Conservation (phyloP, 2,329 filamentous ascomycete species). For the Penicillium sp. region DNA sequence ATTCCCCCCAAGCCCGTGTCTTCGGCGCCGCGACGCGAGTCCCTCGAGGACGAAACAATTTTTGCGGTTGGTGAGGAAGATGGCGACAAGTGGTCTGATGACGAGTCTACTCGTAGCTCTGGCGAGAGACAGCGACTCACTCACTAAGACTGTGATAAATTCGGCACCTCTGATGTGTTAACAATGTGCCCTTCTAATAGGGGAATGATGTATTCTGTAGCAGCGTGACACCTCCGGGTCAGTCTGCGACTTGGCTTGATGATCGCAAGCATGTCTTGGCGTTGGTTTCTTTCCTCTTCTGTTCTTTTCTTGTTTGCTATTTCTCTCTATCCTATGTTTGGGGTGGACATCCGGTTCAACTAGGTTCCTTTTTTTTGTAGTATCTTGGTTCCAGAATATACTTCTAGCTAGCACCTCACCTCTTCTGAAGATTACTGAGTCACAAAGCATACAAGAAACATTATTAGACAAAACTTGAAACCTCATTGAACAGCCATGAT, state of each 20-base stretch:
- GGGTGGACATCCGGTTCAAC: conserved; percentile 12
- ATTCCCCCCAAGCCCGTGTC: conserved; percentile 56
- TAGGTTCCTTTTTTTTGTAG: not conserved
- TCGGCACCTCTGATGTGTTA: not conserved
- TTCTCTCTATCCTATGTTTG: conserved; percentile 11
- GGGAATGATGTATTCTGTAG: conserved; percentile 2
- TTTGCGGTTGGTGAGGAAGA: conserved; percentile 84
- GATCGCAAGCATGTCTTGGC: conserved; percentile 29
- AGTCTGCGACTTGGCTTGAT: conserved; percentile 8
- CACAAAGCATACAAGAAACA: not conserved
- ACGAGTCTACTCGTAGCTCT: conserved; percentile 58
- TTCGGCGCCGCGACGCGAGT: conserved; percentile 58
- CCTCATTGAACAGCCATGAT: too few species aligned
- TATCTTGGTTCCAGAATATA: conserved; percentile 13
- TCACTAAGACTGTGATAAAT: conserved; percentile 37
- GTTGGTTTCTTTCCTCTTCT: conserved; percentile 26
- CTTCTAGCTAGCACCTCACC: conserved; percentile 3
- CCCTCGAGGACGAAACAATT: conserved; percentile 87
- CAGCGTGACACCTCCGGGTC: not conserved
- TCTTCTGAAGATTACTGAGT: not conserved
- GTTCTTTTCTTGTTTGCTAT: conserved; percentile 7
- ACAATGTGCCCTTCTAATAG: not conserved
- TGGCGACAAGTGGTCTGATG: conserved; percentile 78
- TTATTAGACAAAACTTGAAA: not conserved
- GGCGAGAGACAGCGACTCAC: conserved; percentile 58